These are phyloP conservation scores for Euphorbia tirucalli DNA, from an alignment of 345 rosid species.

Conservation along the genomic window DNA sequence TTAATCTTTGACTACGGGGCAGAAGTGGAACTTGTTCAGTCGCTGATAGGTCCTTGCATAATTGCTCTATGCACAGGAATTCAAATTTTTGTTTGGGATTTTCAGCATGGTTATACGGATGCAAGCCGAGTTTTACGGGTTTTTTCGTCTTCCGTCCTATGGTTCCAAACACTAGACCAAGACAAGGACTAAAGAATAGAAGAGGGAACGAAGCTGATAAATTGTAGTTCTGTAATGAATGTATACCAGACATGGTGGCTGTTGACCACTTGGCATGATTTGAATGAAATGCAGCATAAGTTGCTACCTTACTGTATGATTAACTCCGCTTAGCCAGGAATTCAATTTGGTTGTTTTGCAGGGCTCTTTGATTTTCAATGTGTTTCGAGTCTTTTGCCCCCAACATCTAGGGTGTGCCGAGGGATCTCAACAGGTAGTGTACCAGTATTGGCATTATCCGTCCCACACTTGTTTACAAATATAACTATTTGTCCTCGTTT, in stretches of 20 bases:
- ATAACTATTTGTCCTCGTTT: no score
- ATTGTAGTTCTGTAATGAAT: background rate
- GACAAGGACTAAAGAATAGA: background rate
- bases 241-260: background rate
- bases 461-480: no score
- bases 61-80: background rate
- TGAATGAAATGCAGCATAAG: background rate
- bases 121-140: background rate
- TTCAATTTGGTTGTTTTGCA: no score
- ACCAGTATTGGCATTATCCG: no score
- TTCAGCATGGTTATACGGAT: background rate
- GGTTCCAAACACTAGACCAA: background rate
- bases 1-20: constrained; percentile 7
- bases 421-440: no score
- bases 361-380: no score
- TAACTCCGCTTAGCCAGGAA: no score
- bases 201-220: background rate
- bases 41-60: no score
- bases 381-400: no score
- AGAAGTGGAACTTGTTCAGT: background rate
- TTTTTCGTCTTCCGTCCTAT: background rate
- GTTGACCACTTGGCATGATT: background rate
- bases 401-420: no score
- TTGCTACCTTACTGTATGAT: no score
- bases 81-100: background rate